Conservation (phyloP, 2,329 filamentous ascomycete genomes). For the Neofusicoccum sp. region DNA sequence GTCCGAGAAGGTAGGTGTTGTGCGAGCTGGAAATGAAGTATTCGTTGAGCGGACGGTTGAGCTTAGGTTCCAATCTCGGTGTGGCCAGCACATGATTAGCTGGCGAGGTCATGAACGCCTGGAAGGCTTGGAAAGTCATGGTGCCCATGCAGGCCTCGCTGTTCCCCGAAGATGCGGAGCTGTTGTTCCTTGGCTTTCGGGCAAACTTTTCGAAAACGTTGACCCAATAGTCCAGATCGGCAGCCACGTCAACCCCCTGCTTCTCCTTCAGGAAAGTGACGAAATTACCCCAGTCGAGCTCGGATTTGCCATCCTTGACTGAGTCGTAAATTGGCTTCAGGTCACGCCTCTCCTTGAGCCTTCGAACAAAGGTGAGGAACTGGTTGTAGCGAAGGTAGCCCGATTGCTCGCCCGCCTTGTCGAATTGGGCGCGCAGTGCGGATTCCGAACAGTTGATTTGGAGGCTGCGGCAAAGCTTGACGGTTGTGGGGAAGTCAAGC, state of each 20-base stretch:
- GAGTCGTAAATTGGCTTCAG: conserved; percentile 70
- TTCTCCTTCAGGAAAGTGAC: conserved; percentile 68
- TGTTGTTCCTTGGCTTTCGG: conserved; percentile 22
- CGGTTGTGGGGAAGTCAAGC: conserved; percentile 75
- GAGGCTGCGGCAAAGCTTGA: conserved; percentile 80
- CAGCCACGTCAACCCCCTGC: conserved; percentile 74
- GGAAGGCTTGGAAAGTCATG: conserved; percentile 78
- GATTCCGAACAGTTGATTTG: conserved; percentile 86
- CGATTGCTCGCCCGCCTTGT: conserved; percentile 64
- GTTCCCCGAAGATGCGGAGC: not conserved
- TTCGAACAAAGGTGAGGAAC: conserved; percentile 78
- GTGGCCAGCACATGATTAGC: conserved; percentile 66
- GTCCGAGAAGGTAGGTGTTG: conserved; percentile 92
- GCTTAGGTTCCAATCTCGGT: conserved; percentile 58
- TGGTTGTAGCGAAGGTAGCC: conserved; percentile 73
- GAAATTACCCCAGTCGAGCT: conserved; percentile 72
- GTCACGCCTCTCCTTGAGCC: conserved; percentile 82
- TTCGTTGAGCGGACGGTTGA: conserved; percentile 87
- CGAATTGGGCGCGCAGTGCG: conserved; percentile 72
- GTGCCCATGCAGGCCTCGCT: conserved; percentile 45
- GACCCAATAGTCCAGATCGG: conserved; percentile 66
- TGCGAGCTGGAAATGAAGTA: conserved; percentile 99
- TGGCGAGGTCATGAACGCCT: conserved; percentile 48
- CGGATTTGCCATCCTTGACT: conserved; percentile 55
- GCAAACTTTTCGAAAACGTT: conserved; percentile 69